phyloP scores from a whole-genome alignment of 495 filamentous ascomycete species.

The Chaetomium cochliodes region DNA sequence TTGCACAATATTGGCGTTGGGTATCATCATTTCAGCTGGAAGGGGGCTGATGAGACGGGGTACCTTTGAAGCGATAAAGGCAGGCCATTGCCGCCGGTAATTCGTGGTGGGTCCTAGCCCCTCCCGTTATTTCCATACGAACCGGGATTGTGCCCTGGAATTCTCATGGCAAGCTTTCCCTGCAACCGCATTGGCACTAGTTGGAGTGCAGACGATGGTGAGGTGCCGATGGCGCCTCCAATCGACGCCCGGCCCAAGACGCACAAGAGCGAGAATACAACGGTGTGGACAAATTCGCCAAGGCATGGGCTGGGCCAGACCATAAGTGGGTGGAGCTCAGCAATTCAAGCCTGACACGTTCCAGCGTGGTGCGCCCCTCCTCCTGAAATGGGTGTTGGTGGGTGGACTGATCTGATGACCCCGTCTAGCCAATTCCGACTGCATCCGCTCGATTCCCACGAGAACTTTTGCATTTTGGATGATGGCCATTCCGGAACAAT shows the following conservation, averaged over 20 bases:
- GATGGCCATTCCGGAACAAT: background rate
- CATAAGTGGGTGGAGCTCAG: conserved; percentile 1
- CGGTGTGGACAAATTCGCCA: background rate
- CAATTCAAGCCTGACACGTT: conserved; percentile 11
- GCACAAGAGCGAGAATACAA: conserved; percentile 7
- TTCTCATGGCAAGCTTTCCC: conserved; percentile 6
- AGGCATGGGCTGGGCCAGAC: conserved; percentile 10
- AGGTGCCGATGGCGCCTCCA: background rate
- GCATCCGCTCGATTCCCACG: conserved; percentile 2
- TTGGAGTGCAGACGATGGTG: background rate
- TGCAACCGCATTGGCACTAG: conserved; percentile 4
- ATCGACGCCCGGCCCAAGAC: background rate
- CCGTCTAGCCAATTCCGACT: conserved; percentile 7
- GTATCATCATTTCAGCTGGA: conserved; percentile 14
- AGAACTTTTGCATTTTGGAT: background rate
- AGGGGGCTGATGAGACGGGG: background rate
- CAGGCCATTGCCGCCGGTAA: conserved; percentile 7
- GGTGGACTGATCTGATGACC: conserved; percentile 6
- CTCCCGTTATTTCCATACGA: background rate
- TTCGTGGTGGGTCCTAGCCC: conserved; percentile 9
- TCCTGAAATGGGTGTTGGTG: background rate
- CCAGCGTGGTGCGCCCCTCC: conserved; percentile 3
- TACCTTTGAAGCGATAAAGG: conserved; percentile 6
- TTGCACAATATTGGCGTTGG: conserved; percentile 9
- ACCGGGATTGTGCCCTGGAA: background rate